Evolutionary conservation across 495 filamentous ascomycete species (phyloP).

Genomic region (Lineolata rhizophorae): DNA sequence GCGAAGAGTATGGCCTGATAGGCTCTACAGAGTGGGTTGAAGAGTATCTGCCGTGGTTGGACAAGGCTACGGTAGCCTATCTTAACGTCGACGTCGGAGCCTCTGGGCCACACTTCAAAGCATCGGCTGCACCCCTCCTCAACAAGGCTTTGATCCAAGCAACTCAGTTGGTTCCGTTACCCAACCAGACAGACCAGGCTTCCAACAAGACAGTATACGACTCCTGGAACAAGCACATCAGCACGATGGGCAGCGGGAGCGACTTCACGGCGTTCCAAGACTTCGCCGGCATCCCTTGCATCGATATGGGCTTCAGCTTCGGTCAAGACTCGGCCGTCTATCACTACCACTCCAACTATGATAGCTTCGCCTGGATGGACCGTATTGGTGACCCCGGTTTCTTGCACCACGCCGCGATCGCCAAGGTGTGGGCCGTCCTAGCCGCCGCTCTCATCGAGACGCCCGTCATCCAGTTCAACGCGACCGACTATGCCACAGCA

Average conservation of each 20-base stretch:
- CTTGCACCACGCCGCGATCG: conserved; percentile 36
- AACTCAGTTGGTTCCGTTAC: conserved; percentile 47
- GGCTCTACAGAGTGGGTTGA: conserved; percentile 60
- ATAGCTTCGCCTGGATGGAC: conserved; percentile 57
- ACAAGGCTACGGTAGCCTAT: conserved; percentile 30
- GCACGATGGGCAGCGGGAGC: conserved; percentile 45
- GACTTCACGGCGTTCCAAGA: conserved; percentile 62
- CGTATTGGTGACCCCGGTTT: conserved; percentile 39
- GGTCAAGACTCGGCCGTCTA: conserved; percentile 32
- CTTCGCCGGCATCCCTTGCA: conserved; percentile 39
- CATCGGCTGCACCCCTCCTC: conserved; percentile 53
- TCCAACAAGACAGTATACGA: conserved; percentile 44
- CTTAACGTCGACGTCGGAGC: conserved; percentile 49
- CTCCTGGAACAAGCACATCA: conserved; percentile 34
- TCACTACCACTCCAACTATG: conserved; percentile 63
- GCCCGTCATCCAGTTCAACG: conserved; percentile 19
- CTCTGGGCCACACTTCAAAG: conserved; percentile 28
- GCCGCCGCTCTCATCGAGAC: conserved; percentile 19
- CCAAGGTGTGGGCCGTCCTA: conserved; percentile 31
- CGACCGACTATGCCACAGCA: conserved; percentile 19
- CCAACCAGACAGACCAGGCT: conserved; percentile 37
- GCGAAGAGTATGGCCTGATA: conserved; percentile 48
- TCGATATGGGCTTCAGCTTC: conserved; percentile 35
- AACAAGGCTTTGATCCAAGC: conserved; percentile 53
- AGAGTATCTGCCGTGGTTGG: conserved; percentile 71